A percentile compares a stretch with the other conserved stretches of the same genome.
These are phyloP conservation scores for Elsinoe ampelina DNA, from an alignment of 2,329 filamentous ascomycete genomes.

Conservation along the genomic window DNA sequence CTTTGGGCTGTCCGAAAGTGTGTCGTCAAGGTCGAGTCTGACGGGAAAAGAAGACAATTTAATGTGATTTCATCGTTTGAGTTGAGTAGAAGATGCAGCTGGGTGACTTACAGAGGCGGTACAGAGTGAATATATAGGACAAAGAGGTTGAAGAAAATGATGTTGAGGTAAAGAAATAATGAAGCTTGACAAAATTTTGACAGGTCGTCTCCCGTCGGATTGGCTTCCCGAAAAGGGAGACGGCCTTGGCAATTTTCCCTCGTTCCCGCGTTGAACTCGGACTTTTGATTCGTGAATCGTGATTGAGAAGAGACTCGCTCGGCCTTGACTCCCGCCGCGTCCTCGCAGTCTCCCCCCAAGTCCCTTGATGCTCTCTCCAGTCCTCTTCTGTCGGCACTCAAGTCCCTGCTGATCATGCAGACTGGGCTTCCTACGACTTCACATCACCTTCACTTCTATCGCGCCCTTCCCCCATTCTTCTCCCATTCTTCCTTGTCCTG, in stretches of 20 bases:
- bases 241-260: neutral
- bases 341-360: too few relatives aligned
- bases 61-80: slow-evolving; percentile 62
- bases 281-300: neutral
- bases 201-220: neutral
- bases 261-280: neutral
- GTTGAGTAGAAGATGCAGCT: slow-evolving; percentile 9
- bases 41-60: slow-evolving; percentile 76
- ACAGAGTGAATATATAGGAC: neutral
- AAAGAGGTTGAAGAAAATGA: slow-evolving; percentile 1
- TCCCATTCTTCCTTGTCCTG: neutral
- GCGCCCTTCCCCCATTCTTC: neutral
- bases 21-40: slow-evolving; percentile 83
- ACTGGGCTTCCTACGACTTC: neutral
- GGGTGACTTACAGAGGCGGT: slow-evolving; percentile 7
- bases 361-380: neutral
- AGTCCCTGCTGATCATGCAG: slow-evolving; percentile 9
- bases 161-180: neutral
- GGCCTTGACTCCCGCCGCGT: neutral
- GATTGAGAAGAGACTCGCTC: neutral
- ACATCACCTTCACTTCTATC: neutral
- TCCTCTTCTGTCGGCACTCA: neutral
- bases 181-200: slow-evolving; percentile 1
- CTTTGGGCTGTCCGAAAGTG: slow-evolving; percentile 55
- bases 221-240: neutral